phyloP scores from a whole-genome alignment of 2,329 filamentous ascomycete species.

The Neocucurbitaria cava region DNA sequence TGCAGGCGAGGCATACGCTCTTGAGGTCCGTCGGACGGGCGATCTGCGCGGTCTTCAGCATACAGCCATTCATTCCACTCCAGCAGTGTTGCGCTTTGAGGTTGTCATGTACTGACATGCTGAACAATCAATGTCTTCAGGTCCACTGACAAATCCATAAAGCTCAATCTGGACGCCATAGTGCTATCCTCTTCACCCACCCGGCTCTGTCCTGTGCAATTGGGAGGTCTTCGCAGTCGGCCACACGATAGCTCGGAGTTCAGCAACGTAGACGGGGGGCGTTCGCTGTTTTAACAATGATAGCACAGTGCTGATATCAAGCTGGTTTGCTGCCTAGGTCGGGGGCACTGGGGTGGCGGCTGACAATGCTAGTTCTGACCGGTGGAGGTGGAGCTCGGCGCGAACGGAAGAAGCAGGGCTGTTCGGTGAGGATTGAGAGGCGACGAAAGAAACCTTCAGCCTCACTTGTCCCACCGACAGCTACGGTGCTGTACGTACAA shows the following conservation, averaged over 20 bases:
- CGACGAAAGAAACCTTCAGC: constrained; percentile 4
- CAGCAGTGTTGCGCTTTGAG: neutral
- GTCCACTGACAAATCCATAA: constrained; percentile 47
- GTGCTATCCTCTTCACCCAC: neutral
- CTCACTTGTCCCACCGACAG: neutral
- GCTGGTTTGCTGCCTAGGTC: constrained; percentile 8
- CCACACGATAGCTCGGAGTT: neutral
- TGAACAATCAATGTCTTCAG: constrained; percentile 50
- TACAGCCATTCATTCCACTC: neutral
- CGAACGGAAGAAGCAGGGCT: neutral
- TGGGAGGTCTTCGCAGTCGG: neutral
- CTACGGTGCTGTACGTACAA: too few species aligned
- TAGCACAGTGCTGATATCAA: neutral
- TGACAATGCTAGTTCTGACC: constrained; percentile 8
- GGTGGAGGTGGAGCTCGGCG: constrained; percentile 10
- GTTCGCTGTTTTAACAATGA: neutral
- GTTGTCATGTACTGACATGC: constrained; percentile 38
- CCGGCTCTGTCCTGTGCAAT: neutral
- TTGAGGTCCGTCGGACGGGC: constrained; percentile 57
- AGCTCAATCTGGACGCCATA: constrained; percentile 38
- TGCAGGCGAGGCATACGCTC: constrained; percentile 56
- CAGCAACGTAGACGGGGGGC: neutral
- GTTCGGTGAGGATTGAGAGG: constrained; percentile 1
- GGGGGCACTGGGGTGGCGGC: neutral
- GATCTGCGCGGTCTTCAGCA: constrained; percentile 38